Conservation (phyloP, 208 protist genomes). For the Trypanosoma rangeli region DNA sequence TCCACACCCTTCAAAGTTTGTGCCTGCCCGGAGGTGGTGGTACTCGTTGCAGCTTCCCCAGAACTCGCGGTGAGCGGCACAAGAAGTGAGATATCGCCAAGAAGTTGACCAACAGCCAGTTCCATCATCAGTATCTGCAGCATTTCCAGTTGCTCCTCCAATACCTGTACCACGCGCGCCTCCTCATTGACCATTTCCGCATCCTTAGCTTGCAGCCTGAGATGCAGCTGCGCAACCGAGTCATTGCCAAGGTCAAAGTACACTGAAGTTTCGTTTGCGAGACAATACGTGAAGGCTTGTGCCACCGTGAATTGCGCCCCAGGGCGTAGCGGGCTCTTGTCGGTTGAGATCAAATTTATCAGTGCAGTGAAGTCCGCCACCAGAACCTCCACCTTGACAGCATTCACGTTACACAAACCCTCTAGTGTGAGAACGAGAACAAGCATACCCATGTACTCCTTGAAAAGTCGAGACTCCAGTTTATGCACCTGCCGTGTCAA, state of each 20-base stretch:
- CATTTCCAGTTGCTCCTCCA: slow-evolving; percentile 71
- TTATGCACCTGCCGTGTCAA: slow-evolving; percentile 52
- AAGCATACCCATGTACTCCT: slow-evolving; percentile 73
- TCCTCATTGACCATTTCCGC: slow-evolving; percentile 41
- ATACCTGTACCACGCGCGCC: slow-evolving; percentile 42
- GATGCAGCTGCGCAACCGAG: slow-evolving; percentile 51
- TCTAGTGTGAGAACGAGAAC: slow-evolving; percentile 68
- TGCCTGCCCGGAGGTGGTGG: background rate
- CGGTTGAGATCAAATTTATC: slow-evolving; percentile 48
- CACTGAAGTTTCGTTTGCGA: slow-evolving; percentile 63
- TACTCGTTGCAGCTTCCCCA: too few species aligned
- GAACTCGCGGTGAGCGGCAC: slow-evolving; percentile 21
- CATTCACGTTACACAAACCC: slow-evolving; percentile 79
- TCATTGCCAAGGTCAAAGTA: slow-evolving; percentile 65
- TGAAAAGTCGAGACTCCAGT: slow-evolving; percentile 45
- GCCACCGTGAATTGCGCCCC: slow-evolving; percentile 43
- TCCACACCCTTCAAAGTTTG: background rate
- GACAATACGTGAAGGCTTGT: slow-evolving; percentile 71
- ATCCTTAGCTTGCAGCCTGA: slow-evolving; percentile 56
- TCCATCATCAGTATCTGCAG: slow-evolving; percentile 76
- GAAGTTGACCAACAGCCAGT: slow-evolving; percentile 68
- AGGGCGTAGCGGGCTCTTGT: slow-evolving; percentile 45
- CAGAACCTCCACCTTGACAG: slow-evolving; percentile 45
- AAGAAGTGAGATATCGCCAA: slow-evolving; percentile 49
- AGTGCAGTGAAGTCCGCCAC: slow-evolving; percentile 39